Base-by-base conservation (phyloP, 2,329 filamentous ascomycete species). In the Trichoderma citrinoviride region DNA sequence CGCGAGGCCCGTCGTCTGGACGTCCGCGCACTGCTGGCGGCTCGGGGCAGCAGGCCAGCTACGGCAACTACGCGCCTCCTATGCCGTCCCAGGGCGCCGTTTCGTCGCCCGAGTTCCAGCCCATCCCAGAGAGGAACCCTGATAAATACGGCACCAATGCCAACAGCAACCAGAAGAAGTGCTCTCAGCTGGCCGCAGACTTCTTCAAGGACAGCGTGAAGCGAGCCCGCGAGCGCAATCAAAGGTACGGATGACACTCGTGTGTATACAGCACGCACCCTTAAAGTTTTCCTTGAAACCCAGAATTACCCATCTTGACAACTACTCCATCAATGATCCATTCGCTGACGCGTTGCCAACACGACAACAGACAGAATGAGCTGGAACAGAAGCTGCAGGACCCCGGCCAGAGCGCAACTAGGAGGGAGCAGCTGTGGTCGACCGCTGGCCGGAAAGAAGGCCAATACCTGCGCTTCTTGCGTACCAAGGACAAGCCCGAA, bases 161-260 rank as follows among this genome's bases (percentile, higher is more conserved):
- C 69, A 87, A 88, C 73, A 88, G 87, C 75, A 90, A 90, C 75
- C 86, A 89, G 78, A 89, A 88, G 79, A 88, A 87, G 74, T 89
- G 87, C 75, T 85, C 85, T 15, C 85, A 88, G 73, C 76, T 89
- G 73, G 90, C 96, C 44, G 87, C 90, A 64, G 93, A 95, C 71
- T 98, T 98, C 82, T 99, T 98, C 87, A 96, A 96, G 79, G 94
- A 99, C 79, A 98, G 94, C 76, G 96, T 99, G 64, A 94, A 97
- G 82, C 88, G 95, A 72, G 95, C 95, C 58, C 87, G 94, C 71
- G 95, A 98, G 80, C 89, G 95, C 66, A 99, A 99, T 77, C 89
- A 96, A 78, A 90, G 93, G 93, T 96, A 80, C 71, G 84, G 75
- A 43, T 33, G 29, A 5, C 46, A 7, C 12, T n/a, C 19, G 8